Evolutionary conservation across 495 filamentous ascomycete genomes (phyloP), one percentile per base, ranked within the genome.

Genomic region (Glutinoglossum americanum): DNA sequence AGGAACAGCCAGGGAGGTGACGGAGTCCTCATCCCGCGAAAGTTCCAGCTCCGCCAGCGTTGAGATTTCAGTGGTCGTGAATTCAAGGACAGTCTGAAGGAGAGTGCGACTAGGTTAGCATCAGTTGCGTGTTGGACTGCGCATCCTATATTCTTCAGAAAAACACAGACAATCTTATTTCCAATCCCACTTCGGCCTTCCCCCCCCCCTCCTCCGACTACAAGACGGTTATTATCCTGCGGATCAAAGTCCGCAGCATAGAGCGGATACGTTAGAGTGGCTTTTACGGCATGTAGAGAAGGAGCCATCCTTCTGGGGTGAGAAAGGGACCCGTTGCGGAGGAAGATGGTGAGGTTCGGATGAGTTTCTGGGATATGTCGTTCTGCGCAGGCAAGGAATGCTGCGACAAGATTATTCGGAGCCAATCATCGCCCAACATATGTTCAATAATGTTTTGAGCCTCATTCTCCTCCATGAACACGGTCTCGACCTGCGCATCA

Each of bases 171-270:
- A 67, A 97, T 88, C 70, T 89, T 90, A 69, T 96, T 98, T 30
- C 80, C 79, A 35, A 96, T 87, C 51, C 89, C 92, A 64, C 77
- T 92, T 58, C 82, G 80, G 41, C 83, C 80, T 64, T 88, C 82
- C 21, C 90, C 90, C 60, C 90, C 90, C 53, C 92, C 92, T 28
- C 92, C 90, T 37, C 82, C 90, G n/a, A 95, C 87, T 9, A 94
- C 70, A 30, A 96, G 72, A 51, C 78, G 77, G 60, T 77, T 74
- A 58, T 79, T 77, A 71, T 92, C 79, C 63, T 82, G 74, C 54
- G 86, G 84, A 64, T 92, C 85, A 68, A 96, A 96, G 65, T 88
- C 90, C 61, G 84, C 84, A 21, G 85, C 78, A 68, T 87, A 95
- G 44, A 95, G 74, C n/a, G 92, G 90, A 65, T 90, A 96, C 25